Percentiles rank a stretch among this genome's conserved stretches.
phyloP scores from a whole-genome alignment of 176 grass and related monocot species.

The Neostapfia colusana region DNA sequence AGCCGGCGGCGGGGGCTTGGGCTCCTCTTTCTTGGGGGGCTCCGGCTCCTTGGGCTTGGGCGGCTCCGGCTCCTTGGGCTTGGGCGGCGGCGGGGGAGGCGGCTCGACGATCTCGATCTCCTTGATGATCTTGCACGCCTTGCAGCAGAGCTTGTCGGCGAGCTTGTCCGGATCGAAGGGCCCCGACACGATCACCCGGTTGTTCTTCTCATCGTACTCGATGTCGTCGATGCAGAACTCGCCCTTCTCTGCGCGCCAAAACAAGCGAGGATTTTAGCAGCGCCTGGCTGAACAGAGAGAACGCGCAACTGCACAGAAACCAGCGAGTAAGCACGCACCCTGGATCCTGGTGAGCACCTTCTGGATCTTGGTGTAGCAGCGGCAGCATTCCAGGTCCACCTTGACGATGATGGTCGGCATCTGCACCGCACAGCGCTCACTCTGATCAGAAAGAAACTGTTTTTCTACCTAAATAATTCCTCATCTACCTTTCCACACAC shows the following conservation, averaged over 20 bases:
- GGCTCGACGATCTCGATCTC: slow-evolving; percentile 69
- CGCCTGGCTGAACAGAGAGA: background rate
- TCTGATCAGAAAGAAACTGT: slow-evolving; percentile 1
- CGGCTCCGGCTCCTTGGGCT: slow-evolving; percentile 5
- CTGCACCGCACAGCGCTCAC: slow-evolving; percentile 30
- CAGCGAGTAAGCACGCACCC: slow-evolving; percentile 29
- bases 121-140: slow-evolving; percentile 91
- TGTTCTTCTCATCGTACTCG: slow-evolving; percentile 73
- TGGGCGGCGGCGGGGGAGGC: slow-evolving; percentile 37
- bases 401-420: slow-evolving; percentile 65
- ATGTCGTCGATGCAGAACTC: slow-evolving; percentile 65
- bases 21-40: slow-evolving; percentile 24
- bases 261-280: background rate
- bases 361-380: slow-evolving; percentile 66
- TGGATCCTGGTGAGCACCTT: slow-evolving; percentile 66
- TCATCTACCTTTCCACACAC: background rate
- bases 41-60: slow-evolving; percentile 18
- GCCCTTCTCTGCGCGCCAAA: slow-evolving; percentile 42
- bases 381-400: slow-evolving; percentile 71
- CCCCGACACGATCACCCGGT: slow-evolving; percentile 62
- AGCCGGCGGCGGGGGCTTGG: background rate
- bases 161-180: slow-evolving; percentile 71
- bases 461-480: background rate
- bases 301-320: background rate
- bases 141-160: slow-evolving; percentile 76